These are phyloP conservation scores for Talaromyces sp. DNA, from an alignment of 2,329 filamentous ascomycete genomes.

Conservation along the genomic window DNA sequence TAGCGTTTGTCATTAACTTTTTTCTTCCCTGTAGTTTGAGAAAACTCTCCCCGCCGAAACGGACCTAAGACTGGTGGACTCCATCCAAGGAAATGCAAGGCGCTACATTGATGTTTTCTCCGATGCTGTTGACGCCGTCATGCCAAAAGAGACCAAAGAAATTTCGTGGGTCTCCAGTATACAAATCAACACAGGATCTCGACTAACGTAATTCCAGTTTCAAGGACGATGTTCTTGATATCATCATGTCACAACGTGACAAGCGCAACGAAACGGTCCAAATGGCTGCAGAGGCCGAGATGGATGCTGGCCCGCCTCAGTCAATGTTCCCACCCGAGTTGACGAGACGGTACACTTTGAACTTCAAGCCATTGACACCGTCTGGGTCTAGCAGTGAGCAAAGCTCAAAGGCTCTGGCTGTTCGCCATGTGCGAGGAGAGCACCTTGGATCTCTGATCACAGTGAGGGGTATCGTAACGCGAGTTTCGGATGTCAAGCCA, in stretches of 20 bases:
- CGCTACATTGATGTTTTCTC: slow-evolving; percentile 94
- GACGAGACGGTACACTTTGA: slow-evolving; percentile 87
- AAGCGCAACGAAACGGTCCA: slow-evolving; percentile 75
- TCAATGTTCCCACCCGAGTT: slow-evolving; percentile 87
- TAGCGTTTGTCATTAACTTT: neutral
- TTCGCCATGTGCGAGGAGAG: slow-evolving; percentile 86
- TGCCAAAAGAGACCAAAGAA: slow-evolving; percentile 74
- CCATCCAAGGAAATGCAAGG: slow-evolving; percentile 84
- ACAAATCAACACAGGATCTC: neutral
- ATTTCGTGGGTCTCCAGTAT: slow-evolving; percentile 57
- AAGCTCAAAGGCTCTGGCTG: slow-evolving; percentile 66
- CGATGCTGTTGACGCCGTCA: slow-evolving; percentile 76
- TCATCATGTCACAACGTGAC: slow-evolving; percentile 88
- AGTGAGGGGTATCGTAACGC: slow-evolving; percentile 85
- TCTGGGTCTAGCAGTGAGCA: slow-evolving; percentile 60
- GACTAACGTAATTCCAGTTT: slow-evolving; percentile 52
- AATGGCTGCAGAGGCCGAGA: slow-evolving; percentile 59
- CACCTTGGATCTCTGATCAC: slow-evolving; percentile 92
- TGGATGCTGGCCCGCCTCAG: slow-evolving; percentile 61
- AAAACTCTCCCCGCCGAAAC: slow-evolving; percentile 62
- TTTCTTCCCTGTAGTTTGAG: slow-evolving; percentile 59
- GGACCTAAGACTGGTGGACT: slow-evolving; percentile 65
- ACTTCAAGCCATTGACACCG: slow-evolving; percentile 86
- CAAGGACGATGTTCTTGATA: slow-evolving; percentile 95
- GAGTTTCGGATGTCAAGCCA: slow-evolving; percentile 96